Conservation (phyloP, 2,329 filamentous ascomycete species). For the Scedosporium boydii region DNA sequence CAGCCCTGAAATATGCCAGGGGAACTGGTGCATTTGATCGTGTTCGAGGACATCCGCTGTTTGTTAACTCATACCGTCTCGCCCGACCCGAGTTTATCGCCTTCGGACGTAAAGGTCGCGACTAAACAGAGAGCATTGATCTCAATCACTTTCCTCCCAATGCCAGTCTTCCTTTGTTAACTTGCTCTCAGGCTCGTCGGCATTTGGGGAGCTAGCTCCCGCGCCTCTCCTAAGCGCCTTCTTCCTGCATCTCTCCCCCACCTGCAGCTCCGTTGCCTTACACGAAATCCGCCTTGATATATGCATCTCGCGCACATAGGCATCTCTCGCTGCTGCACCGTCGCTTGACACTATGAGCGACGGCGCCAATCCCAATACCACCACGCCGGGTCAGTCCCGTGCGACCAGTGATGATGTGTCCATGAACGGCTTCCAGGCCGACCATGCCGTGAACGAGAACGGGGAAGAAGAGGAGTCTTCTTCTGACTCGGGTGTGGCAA, state of each 20-base stretch:
- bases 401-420: slow-evolving; percentile 2
- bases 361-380: neutral
- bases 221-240: neutral
- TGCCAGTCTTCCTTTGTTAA: neutral
- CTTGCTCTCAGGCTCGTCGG: neutral
- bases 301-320: neutral
- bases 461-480: slow-evolving; percentile 18
- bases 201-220: neutral
- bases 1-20: no score
- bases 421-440: neutral
- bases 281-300: neutral
- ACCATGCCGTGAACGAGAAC: slow-evolving; percentile 8
- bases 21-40: no score
- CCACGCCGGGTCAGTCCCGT: neutral
- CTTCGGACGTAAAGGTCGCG: no score
- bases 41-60: no score
- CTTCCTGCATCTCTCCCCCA: neutral
- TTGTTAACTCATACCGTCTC: no score
- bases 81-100: no score
- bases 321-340: neutral
- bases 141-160: no score
- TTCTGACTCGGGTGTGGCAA: slow-evolving; percentile 9
- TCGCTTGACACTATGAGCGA: slow-evolving; percentile 1
- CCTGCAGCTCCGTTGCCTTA: neutral
- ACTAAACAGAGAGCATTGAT: no score